Conservation (phyloP, 2,329 filamentous ascomycete genomes). For the Monosporascus cannonballus region DNA sequence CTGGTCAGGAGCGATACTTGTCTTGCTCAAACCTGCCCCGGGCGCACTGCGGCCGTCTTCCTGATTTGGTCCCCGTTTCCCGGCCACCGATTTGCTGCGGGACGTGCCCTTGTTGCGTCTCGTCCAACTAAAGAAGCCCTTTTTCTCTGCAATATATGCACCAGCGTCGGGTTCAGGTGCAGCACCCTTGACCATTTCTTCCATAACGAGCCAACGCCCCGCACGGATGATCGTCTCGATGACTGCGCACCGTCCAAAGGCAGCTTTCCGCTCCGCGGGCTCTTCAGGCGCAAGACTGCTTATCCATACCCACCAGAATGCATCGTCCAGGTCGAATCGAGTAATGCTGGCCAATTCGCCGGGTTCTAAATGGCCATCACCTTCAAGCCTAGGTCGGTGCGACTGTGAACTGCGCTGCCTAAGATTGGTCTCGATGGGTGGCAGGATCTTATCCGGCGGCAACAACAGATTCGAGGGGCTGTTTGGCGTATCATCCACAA, state of each 20-base stretch:
- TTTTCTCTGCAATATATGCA: slow-evolving; percentile 93
- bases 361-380: slow-evolving; percentile 67
- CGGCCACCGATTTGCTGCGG: slow-evolving; percentile 64
- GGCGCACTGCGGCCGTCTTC: slow-evolving; percentile 33
- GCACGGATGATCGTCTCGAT: slow-evolving; percentile 79
- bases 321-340: slow-evolving; percentile 80
- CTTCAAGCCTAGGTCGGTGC: slow-evolving; percentile 66
- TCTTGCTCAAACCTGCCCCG: slow-evolving; percentile 58
- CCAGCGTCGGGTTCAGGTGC: slow-evolving; percentile 77
- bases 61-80: slow-evolving; percentile 51
- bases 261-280: slow-evolving; percentile 75
- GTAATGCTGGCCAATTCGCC: slow-evolving; percentile 93
- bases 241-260: slow-evolving; percentile 88
- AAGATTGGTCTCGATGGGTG: slow-evolving; percentile 67
- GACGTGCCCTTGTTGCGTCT: slow-evolving; percentile 56
- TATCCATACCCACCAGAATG: slow-evolving; percentile 99
- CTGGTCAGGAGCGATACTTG: slow-evolving; percentile 82
- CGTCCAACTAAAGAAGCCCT: slow-evolving; percentile 85
- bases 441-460: slow-evolving; percentile 87
- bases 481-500: slow-evolving; percentile 68
- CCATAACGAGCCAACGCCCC: slow-evolving; percentile 88
- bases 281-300: slow-evolving; percentile 90
- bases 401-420: slow-evolving; percentile 84
- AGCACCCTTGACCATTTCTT: slow-evolving; percentile 93
- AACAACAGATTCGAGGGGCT: slow-evolving; percentile 64